Base-by-base conservation (phyloP, 805 yeast species). In the Candida tammaniensis region DNA sequence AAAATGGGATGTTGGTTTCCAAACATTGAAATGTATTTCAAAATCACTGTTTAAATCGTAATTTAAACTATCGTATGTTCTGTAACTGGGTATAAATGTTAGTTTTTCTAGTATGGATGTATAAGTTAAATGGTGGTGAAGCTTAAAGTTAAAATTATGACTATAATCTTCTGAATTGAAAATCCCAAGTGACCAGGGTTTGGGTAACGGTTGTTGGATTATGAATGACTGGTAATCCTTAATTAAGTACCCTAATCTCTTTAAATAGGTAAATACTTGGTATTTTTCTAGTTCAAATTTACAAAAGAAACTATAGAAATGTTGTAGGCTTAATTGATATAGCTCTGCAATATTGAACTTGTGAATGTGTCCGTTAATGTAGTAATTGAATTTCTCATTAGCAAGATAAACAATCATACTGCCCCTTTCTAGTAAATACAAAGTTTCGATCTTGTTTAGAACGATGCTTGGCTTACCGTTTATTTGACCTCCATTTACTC, bases 341-440 rank as follows among this genome's bases (percentile, higher is more conserved):
- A 64, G 46, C 3, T 35, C 44, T 4, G 24, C 39, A 36, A 51
- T 53, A 30, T 52, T 52, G 31, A 58, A 61, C 6, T 30, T 25
- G 23, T 36, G 33, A 10, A 41, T 40, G 11, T 21, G 9, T 1
- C 46, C 47, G 17, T 27, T 39, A 8, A 64, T 30, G 33, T 51
- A 59, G 9, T 39, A 29, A 17, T 41, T 31, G 35, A 52, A 59
- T 13, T 26, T 33, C 0, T 44, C 50, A 32, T 50, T 46, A 11
- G 46, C 51, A 25, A 59, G 33, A 40, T 56, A 63, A 5, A 61
- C 43, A 9, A 56, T 40, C 44, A 66, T 46, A 2, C 70, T 57
- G 1, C 97, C 97, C 51, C 98, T 65, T 53, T 89, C 96, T 2
- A 81, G 74, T 36, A 89, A 60, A 54, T 88, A 89, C 1, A 87